Base-by-base conservation (phyloP, 2,329 filamentous ascomycete species). In the Elsinoe necatrix region DNA sequence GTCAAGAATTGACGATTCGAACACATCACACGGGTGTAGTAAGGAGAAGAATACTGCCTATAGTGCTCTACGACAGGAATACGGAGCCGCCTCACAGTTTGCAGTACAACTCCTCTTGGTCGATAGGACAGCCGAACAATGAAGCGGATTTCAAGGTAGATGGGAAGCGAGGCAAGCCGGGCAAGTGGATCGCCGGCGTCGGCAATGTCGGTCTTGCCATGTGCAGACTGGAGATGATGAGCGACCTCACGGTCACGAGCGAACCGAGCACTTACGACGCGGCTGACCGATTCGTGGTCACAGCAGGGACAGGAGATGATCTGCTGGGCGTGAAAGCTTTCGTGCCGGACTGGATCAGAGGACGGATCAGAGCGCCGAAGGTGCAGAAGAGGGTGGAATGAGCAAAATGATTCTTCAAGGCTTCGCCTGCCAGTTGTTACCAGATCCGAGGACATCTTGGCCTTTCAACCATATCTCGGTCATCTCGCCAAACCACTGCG, bases 21-120 rank as follows among this genome's bases (percentile, higher is more conserved):
- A 98, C 93, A 1, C 86, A 91, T 69, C 93, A 98, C 72, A 91
- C 87, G 11, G 93, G 93, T 20, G 89, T 98, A 14, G 89, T 98
- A 39, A 80, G 93, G 60, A 95, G 96, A 77, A 80, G 93, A 51
- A 82, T 97, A 51, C 70, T 98, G 54, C 93, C 93, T 0, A 84
- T 92, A 31, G 73, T 86, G 61, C 66, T 96, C 14, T 93, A 92
- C 69, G 74, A 73, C 5, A 69, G 68, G 4, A 72, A 73, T 34
- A 70, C 72, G 23, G 65, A 66, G 2, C 64, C 69, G 18, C 66
- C 77, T 9, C 63, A 69, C 41, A 61, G 61, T 4, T 70, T 85
- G 31, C 70, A 72, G 47, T 84, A 85, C 65, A 65, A 72, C 1
- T 69, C 75, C 5, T 39, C 45, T 1, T 59, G 25, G 73, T 72